These are phyloP conservation scores for Zizania palustris DNA, from an alignment of 202 grass and related monocot genomes.

Conservation along the genomic window DNA sequence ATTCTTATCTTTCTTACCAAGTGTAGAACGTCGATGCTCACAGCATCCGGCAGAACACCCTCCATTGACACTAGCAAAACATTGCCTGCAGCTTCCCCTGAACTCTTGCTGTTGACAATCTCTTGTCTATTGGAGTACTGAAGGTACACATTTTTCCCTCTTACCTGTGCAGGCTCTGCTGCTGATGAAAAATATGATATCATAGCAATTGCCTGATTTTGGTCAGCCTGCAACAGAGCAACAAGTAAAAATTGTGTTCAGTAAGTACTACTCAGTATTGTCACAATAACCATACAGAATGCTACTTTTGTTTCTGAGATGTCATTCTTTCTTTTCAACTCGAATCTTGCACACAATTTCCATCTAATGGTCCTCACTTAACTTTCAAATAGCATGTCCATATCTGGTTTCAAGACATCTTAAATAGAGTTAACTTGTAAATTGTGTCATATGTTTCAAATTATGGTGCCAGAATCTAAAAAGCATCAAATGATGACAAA, in stretches of 20 bases:
- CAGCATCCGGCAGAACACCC: slow-evolving; percentile 82
- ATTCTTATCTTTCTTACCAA: slow-evolving; percentile 69
- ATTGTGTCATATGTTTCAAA: background rate
- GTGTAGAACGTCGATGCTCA: slow-evolving; percentile 95
- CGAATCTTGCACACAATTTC: slow-evolving; percentile 23
- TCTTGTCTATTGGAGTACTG: slow-evolving; percentile 98
- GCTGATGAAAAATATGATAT: slow-evolving; percentile 92
- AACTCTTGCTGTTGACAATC: slow-evolving; percentile 83
- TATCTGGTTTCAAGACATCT: slow-evolving; percentile 6
- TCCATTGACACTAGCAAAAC: slow-evolving; percentile 91
- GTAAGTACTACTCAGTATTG: background rate
- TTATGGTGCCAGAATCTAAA: slow-evolving; percentile 11
- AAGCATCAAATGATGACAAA: background rate
- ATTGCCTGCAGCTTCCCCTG: slow-evolving; percentile 73
- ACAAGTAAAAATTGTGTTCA: slow-evolving; percentile 8
- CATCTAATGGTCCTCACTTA: background rate
- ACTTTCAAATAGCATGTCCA: background rate
- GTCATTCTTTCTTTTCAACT: background rate
- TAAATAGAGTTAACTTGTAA: background rate
- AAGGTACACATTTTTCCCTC: slow-evolving; percentile 97
- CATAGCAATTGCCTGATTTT: slow-evolving; percentile 93
- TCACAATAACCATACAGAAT: background rate
- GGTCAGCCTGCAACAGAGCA: slow-evolving; percentile 63
- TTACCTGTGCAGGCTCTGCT: slow-evolving; percentile 89
- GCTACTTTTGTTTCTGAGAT: slow-evolving; percentile 13